Evolutionary conservation across 768 basidiomycete genomes (phyloP).

Genomic region (Leccinellum luteum): DNA sequence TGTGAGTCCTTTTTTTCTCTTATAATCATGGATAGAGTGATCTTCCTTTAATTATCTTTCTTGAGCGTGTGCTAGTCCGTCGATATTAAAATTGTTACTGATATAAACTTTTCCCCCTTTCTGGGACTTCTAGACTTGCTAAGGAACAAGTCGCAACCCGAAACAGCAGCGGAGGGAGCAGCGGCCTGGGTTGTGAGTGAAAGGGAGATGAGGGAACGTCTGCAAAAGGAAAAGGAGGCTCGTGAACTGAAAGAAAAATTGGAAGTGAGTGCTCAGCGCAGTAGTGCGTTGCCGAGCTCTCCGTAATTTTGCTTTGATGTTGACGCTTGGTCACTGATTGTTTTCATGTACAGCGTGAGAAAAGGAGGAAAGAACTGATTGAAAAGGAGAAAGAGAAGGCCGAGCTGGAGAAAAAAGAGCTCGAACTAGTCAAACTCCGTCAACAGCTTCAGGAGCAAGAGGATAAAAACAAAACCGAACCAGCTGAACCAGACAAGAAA

Average conservation of each 20-base stretch:
- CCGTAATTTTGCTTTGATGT: constrained; percentile 8
- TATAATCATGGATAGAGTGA: constrained; percentile 1
- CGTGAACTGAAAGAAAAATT: constrained; percentile 64
- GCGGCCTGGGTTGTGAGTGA: constrained; percentile 73
- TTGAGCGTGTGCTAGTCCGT: constrained; percentile 23
- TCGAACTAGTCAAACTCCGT: constrained; percentile 53
- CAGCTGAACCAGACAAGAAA: constrained; percentile 41
- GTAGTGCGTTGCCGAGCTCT: constrained; percentile 16
- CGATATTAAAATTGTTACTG: constrained; percentile 26
- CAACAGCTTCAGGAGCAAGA: constrained; percentile 53
- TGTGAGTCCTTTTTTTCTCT: constrained; percentile 52
- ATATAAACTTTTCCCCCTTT: constrained; percentile 12
- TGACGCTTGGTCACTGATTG: constrained; percentile 3
- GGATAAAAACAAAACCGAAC: constrained; percentile 43
- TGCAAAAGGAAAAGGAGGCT: constrained; percentile 72
- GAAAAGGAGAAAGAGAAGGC: constrained; percentile 58
- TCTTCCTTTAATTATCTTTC: constrained; percentile 6
- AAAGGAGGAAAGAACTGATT: constrained; percentile 41
- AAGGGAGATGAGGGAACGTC: constrained; percentile 69
- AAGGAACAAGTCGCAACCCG: constrained; percentile 81
- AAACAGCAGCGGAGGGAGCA: constrained; percentile 66
- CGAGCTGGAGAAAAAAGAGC: constrained; percentile 64
- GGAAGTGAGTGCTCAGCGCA: constrained; percentile 47
- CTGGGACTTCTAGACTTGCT: constrained; percentile 54
- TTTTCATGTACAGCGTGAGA: constrained; percentile 36